Conservation (phyloP, 2,329 filamentous ascomycete species). For the Trichoderma oligosporum region DNA sequence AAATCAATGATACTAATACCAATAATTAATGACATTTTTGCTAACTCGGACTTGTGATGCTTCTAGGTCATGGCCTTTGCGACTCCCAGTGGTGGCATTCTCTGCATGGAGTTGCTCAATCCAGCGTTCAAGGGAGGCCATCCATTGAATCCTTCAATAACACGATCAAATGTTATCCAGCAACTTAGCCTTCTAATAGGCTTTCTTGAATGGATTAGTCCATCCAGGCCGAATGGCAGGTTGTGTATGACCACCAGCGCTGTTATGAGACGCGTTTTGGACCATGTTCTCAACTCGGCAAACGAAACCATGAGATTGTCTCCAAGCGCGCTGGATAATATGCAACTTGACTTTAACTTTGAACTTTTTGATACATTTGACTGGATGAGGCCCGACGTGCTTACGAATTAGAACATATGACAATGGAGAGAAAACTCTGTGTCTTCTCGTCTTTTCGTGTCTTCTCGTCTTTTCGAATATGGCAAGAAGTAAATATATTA, state of each 20-base stretch:
- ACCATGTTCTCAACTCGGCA: conserved; percentile 44
- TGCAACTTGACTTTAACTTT: conserved; percentile 37
- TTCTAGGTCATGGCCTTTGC: conserved; percentile 47
- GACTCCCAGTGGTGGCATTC: conserved; percentile 46
- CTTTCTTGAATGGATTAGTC: conserved; percentile 49
- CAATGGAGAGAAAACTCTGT: not conserved
- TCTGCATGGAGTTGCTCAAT: conserved; percentile 48
- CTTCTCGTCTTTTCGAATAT: too few species aligned
- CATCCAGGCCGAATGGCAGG: conserved; percentile 46
- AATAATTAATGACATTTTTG: too few species aligned
- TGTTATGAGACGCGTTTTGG: conserved; percentile 49
- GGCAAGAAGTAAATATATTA: too few species aligned
- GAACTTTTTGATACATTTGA: conserved; percentile 42
- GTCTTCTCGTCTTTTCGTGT: not conserved
- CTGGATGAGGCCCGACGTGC: conserved; percentile 31
- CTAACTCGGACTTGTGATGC: not conserved
- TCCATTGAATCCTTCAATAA: conserved; percentile 35
- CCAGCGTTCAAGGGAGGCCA: conserved; percentile 37
- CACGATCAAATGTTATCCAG: conserved; percentile 47
- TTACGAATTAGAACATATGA: not conserved
- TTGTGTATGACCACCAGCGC: conserved; percentile 45
- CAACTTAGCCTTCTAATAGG: conserved; percentile 49
- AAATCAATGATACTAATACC: too few species aligned
- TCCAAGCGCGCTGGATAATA: conserved; percentile 18
- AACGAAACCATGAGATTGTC: conserved; percentile 21